These are phyloP conservation scores for Aspergillus ibericus DNA, from an alignment of 2,329 filamentous ascomycete species.

Conservation along the genomic window DNA sequence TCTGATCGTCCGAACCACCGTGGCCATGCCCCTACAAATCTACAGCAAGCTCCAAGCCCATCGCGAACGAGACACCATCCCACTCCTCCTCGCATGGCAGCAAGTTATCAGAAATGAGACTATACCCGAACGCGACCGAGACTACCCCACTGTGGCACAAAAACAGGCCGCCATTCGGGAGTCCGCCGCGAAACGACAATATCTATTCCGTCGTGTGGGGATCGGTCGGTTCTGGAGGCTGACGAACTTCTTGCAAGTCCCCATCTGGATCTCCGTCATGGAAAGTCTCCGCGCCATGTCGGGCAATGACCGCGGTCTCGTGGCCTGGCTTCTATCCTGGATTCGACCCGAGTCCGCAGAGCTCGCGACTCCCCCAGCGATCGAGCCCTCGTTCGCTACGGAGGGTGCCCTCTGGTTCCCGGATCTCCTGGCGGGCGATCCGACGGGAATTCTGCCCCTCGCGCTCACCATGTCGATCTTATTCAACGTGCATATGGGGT, in stretches of 20 bases:
- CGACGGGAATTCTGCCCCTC: slow-evolving; percentile 51
- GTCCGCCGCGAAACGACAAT: slow-evolving; percentile 23
- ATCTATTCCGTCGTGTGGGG: slow-evolving; percentile 37
- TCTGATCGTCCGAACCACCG: slow-evolving; percentile 48
- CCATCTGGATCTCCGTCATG: slow-evolving; percentile 49
- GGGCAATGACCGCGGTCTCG: slow-evolving; percentile 42
- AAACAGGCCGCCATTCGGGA: slow-evolving; percentile 15
- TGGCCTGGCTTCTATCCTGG: slow-evolving; percentile 38
- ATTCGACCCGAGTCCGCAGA: slow-evolving; percentile 18
- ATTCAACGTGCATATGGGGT: slow-evolving; percentile 44
- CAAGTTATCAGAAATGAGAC: slow-evolving; percentile 16
- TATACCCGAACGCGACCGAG: background rate
- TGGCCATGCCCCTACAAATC: slow-evolving; percentile 51
- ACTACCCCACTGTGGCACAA: slow-evolving; percentile 15
- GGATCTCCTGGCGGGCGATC: slow-evolving; percentile 56
- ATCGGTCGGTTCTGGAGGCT: slow-evolving; percentile 36
- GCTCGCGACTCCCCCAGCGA: slow-evolving; percentile 21
- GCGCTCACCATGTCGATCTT: slow-evolving; percentile 52
- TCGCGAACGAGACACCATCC: slow-evolving; percentile 45
- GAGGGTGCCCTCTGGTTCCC: slow-evolving; percentile 64
- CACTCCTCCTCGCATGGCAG: slow-evolving; percentile 43
- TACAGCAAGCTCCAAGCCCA: slow-evolving; percentile 41
- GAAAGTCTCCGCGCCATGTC: slow-evolving; percentile 51
- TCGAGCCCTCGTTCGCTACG: slow-evolving; percentile 53
- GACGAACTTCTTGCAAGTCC: slow-evolving; percentile 42